Evolutionary conservation across 129 eudicot species (phyloP).

Genomic region (Centrapalus pauciflorus): DNA sequence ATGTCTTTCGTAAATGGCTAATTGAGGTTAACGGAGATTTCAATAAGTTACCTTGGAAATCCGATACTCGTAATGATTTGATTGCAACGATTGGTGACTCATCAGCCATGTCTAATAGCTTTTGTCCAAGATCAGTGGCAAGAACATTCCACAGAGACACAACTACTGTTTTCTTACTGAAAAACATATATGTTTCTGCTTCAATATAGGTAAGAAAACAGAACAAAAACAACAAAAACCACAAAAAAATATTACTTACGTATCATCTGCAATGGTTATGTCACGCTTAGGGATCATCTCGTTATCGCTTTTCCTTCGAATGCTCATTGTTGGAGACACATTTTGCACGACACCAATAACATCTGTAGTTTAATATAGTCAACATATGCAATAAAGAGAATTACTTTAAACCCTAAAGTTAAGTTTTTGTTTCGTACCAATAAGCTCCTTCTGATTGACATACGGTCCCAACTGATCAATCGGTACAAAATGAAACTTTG

Average conservation of each 20-base stretch:
- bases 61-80: conserved; percentile 80
- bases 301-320: conserved; percentile 70
- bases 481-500: conserved; percentile 75
- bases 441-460: conserved; percentile 66
- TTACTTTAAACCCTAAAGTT: not conserved
- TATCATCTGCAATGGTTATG: conserved; percentile 83
- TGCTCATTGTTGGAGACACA: conserved; percentile 90
- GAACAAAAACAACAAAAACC: not conserved
- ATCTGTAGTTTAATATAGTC: conserved; percentile 41
- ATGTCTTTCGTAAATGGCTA: not conserved
- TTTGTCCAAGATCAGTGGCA: conserved; percentile 86
- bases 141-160: conserved; percentile 82
- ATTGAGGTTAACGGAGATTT: no score
- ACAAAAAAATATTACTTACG: conserved; percentile 31
- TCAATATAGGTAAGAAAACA: not conserved
- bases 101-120: conserved; percentile 79
- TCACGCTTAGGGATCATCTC: conserved; percentile 81
- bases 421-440: conserved; percentile 54
- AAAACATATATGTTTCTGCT: not conserved
- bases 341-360: conserved; percentile 91
- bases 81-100: conserved; percentile 85
- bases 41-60: conserved; percentile 76
- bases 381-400: not conserved
- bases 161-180: conserved; percentile 91
- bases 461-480: conserved; percentile 91